These are phyloP conservation scores for Colletotrichum nymphaeae DNA, from an alignment of 2,329 filamentous ascomycete genomes.

Conservation along the genomic window DNA sequence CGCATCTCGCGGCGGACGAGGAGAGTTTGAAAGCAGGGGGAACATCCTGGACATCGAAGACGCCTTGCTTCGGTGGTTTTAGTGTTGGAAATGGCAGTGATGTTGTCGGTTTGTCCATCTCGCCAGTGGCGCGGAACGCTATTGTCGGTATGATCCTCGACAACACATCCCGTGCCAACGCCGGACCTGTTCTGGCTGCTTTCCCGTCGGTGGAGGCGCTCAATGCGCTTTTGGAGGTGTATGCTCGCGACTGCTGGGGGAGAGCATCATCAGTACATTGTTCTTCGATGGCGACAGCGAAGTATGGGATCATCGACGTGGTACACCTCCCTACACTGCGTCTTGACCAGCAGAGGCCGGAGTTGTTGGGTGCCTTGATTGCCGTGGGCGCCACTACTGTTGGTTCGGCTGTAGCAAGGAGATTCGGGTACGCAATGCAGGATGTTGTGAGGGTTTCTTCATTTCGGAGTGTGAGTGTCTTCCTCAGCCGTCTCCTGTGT, in stretches of 20 bases:
- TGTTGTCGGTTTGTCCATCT: not conserved
- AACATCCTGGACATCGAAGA: not conserved
- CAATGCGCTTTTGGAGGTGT: not conserved
- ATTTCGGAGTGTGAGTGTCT: not conserved
- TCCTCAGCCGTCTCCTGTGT: too few relatives aligned
- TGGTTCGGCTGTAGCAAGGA: not conserved
- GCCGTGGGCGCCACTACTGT: not conserved
- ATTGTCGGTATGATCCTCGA: constrained; percentile 15
- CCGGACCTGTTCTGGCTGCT: not conserved
- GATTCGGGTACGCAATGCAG: constrained; percentile 10
- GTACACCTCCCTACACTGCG: constrained; percentile 9
- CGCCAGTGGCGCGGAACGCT: not conserved
- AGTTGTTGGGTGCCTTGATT: constrained; percentile 1
- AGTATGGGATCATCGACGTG: not conserved
- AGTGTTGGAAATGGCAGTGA: not conserved
- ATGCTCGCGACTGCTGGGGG: not conserved
- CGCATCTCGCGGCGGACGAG: not conserved
- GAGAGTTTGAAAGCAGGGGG: not conserved
- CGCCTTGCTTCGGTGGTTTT: too few relatives aligned
- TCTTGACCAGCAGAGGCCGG: not conserved
- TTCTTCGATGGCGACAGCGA: not conserved
- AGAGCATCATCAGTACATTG: too few relatives aligned
- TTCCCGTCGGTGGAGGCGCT: constrained; percentile 1
- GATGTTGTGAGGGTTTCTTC: constrained; percentile 8
- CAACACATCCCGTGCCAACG: not conserved